Conservation (phyloP, 495 filamentous ascomycete species). For the Cudoniella acicularis region DNA sequence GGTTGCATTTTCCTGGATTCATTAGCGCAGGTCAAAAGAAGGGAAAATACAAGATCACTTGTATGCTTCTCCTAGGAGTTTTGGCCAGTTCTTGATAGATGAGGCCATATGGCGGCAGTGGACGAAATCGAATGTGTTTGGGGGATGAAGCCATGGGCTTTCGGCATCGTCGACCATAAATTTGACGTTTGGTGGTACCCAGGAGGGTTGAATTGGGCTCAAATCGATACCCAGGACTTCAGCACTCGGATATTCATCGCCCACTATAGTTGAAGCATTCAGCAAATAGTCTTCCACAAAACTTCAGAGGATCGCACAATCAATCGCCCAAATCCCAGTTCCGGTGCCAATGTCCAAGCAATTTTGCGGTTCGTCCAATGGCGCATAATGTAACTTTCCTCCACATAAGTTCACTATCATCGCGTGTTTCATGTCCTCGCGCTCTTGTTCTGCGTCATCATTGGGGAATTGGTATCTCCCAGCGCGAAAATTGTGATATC, state of each 20-base stretch:
- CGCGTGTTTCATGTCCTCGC: slow-evolving; percentile 19
- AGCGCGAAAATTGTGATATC: slow-evolving; percentile 53
- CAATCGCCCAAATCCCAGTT: slow-evolving; percentile 35
- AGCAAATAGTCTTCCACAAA: not conserved
- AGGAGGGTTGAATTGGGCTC: slow-evolving; percentile 42
- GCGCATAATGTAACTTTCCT: slow-evolving; percentile 42
- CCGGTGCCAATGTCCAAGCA: slow-evolving; percentile 32
- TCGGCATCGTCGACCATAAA: slow-evolving; percentile 64
- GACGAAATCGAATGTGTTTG: slow-evolving; percentile 50
- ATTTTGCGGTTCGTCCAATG: slow-evolving; percentile 27
- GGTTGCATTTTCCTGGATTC: slow-evolving; percentile 41
- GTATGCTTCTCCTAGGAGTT: slow-evolving; percentile 39
- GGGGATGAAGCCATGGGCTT: slow-evolving; percentile 45
- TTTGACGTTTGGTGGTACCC: slow-evolving; percentile 54
- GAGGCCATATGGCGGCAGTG: slow-evolving; percentile 56
- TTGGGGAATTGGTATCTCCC: slow-evolving; percentile 42
- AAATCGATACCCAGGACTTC: slow-evolving; percentile 43
- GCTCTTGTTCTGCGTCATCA: slow-evolving; percentile 25
- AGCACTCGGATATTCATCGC: slow-evolving; percentile 26
- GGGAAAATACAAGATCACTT: not conserved
- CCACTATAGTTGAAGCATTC: slow-evolving; percentile 4
- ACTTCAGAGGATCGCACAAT: slow-evolving; percentile 18
- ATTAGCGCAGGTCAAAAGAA: slow-evolving; percentile 28
- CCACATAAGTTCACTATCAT: slow-evolving; percentile 20
- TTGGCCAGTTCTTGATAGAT: slow-evolving; percentile 56